phyloP scores from a whole-genome alignment of 192 early-diverging fungal species.

The Gryganskiella cystojenkinii region DNA sequence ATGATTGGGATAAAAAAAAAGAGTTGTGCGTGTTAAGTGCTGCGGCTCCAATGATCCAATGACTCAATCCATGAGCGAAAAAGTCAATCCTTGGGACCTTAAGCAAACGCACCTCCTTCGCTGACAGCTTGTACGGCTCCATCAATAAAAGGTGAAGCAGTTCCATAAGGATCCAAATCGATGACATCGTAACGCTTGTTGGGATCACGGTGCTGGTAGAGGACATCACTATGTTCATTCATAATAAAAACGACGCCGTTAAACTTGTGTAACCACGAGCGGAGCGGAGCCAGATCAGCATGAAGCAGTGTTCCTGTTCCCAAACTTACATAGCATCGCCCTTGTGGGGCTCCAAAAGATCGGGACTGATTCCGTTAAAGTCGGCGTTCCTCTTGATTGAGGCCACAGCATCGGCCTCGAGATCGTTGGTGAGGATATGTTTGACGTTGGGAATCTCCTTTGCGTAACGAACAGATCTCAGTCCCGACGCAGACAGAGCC shows the following conservation, averaged over 20 bases:
- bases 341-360: slow-evolving; percentile 79
- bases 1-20: background rate
- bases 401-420: slow-evolving; percentile 88
- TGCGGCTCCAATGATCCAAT: background rate
- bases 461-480: slow-evolving; percentile 96
- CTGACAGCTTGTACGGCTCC: slow-evolving; percentile 90
- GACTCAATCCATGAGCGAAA: background rate
- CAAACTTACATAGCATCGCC: slow-evolving; percentile 91
- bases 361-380: slow-evolving; percentile 81
- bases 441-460: slow-evolving; percentile 87
- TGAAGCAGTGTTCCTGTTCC: background rate
- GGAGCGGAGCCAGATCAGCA: background rate
- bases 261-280: no score
- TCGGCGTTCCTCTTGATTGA: slow-evolving; percentile 88
- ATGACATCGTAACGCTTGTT: slow-evolving; percentile 81
- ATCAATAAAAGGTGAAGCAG: slow-evolving; percentile 95
- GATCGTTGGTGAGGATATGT: slow-evolving; percentile 92
- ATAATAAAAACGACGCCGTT: background rate
- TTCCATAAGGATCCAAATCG: slow-evolving; percentile 97
- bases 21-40: no score
- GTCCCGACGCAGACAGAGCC: slow-evolving; percentile 93
- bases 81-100: background rate
- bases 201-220: slow-evolving; percentile 73
- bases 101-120: slow-evolving; percentile 73
- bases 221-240: slow-evolving; percentile 58